Conservation (phyloP, 805 yeast genomes). For the Candida awuae region DNA sequence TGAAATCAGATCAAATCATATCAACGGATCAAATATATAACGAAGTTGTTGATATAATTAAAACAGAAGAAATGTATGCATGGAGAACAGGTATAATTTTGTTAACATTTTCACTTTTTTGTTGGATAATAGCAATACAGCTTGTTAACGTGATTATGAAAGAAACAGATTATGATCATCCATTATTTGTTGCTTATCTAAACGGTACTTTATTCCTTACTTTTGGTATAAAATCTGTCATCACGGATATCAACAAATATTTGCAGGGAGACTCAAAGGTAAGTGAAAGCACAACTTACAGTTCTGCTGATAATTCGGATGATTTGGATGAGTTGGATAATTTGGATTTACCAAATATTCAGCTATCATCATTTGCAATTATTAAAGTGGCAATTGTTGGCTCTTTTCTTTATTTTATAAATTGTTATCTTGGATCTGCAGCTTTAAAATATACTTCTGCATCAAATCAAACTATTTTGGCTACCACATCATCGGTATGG, state of each 20-base stretch:
- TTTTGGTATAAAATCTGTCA: conserved; percentile 36
- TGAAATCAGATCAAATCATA: conserved; percentile 9
- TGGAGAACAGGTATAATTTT: conserved; percentile 39
- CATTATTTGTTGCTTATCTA: conserved; percentile 38
- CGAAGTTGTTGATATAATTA: conserved; percentile 28
- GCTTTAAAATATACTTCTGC: conserved; percentile 44
- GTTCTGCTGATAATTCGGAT: neutral
- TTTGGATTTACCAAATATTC: conserved; percentile 19
- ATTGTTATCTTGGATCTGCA: conserved; percentile 34
- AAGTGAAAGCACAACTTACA: neutral
- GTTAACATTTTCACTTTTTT: conserved; percentile 33
- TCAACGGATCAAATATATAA: conserved; percentile 21
- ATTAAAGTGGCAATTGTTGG: conserved; percentile 32
- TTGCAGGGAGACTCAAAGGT: conserved; percentile 1
- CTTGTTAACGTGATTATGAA: conserved; percentile 42
- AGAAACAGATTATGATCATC: conserved; percentile 40
- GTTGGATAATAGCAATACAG: conserved; percentile 45
- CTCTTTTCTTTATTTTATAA: conserved; percentile 34
- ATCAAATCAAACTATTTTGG: conserved; percentile 43
- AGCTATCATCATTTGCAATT: conserved; percentile 26
- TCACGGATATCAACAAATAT: neutral
- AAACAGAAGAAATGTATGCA: conserved; percentile 32
- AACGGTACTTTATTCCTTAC: conserved; percentile 41
- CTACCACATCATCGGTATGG: conserved; percentile 45
- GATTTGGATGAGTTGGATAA: neutral